Evolutionary conservation across 495 filamentous ascomycete genomes (phyloP).

Genomic region (Penicillium atrosanguineum): DNA sequence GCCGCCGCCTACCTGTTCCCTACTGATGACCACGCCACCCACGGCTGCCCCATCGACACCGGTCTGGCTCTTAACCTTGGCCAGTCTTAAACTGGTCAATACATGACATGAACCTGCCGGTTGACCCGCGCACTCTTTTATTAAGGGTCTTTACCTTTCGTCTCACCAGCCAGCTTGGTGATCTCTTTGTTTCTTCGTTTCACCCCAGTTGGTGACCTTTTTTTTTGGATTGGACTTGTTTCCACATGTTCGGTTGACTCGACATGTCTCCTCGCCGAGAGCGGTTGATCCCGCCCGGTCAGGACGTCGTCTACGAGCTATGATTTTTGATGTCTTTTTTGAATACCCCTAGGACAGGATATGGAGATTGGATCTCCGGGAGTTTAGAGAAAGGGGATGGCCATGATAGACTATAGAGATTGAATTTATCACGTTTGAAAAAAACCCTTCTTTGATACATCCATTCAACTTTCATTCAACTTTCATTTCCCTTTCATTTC

Average conservation of each 20-base stretch:
- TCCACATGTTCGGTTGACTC: constrained; percentile 34
- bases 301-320: constrained; percentile 29
- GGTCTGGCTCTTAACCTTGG: constrained; percentile 37
- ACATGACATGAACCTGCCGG: constrained; percentile 13
- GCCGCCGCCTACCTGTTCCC: constrained; percentile 42
- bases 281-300: constrained; percentile 22
- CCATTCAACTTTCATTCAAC: too few species aligned
- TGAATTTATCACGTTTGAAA: constrained; percentile 11
- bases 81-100: constrained; percentile 14
- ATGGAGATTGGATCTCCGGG: constrained; percentile 8
- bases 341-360: constrained; percentile 24
- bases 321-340: constrained; percentile 24
- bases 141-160: constrained; percentile 8
- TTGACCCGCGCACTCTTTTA: constrained; percentile 29
- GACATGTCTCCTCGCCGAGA: constrained; percentile 20
- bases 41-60: constrained; percentile 46
- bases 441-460: background rate
- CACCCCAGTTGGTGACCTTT: constrained; percentile 16
- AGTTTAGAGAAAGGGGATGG: constrained; percentile 12
- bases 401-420: constrained; percentile 20
- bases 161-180: constrained; percentile 16
- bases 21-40: constrained; percentile 44
- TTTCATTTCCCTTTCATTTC: too few species aligned
- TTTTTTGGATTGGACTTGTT: constrained; percentile 13
- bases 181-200: constrained; percentile 19